phyloP scores from a whole-genome alignment of 1,139 yeast genomes.

The Debaryomycetaceae sp. region DNA sequence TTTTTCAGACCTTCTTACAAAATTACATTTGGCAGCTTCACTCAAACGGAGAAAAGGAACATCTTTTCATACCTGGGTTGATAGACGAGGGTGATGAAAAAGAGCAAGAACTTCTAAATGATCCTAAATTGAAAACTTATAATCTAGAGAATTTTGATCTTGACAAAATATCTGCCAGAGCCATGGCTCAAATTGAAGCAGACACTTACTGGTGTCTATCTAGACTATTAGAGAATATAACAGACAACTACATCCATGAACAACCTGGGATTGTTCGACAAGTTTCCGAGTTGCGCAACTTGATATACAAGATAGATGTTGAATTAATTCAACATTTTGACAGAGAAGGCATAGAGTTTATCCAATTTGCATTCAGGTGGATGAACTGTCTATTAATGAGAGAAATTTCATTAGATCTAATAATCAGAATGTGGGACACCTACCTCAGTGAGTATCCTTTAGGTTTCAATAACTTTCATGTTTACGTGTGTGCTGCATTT shows the following conservation, averaged over 20 bases:
- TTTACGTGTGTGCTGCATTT: slow-evolving; percentile 98
- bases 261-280: slow-evolving; percentile 97
- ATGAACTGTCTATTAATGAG: slow-evolving; percentile 98
- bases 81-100: slow-evolving; percentile 25
- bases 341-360: slow-evolving; percentile 79
- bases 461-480: slow-evolving; percentile 91
- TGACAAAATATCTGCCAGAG: slow-evolving; percentile 49
- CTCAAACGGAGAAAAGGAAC: slow-evolving; percentile 21
- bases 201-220: slow-evolving; percentile 97
- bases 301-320: slow-evolving; percentile 76
- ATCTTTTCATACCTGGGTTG: slow-evolving; percentile 36
- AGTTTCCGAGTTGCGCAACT: slow-evolving; percentile 72
- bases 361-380: slow-evolving; percentile 97
- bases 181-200: slow-evolving; percentile 61
- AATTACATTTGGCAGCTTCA: slow-evolving; percentile 59
- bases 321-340: slow-evolving; percentile 73
- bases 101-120: slow-evolving; percentile 27
- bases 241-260: slow-evolving; percentile 94
- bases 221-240: slow-evolving; percentile 85
- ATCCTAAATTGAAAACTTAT: slow-evolving; percentile 21
- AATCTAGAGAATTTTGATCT: slow-evolving; percentile 58
- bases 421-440: slow-evolving; percentile 97
- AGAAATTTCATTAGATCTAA: slow-evolving; percentile 73
- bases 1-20: slow-evolving; percentile 79
- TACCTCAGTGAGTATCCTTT: slow-evolving; percentile 84